These are phyloP conservation scores for Begonia masoniana DNA, from an alignment of 306 rosid species.

Conservation along the genomic window DNA sequence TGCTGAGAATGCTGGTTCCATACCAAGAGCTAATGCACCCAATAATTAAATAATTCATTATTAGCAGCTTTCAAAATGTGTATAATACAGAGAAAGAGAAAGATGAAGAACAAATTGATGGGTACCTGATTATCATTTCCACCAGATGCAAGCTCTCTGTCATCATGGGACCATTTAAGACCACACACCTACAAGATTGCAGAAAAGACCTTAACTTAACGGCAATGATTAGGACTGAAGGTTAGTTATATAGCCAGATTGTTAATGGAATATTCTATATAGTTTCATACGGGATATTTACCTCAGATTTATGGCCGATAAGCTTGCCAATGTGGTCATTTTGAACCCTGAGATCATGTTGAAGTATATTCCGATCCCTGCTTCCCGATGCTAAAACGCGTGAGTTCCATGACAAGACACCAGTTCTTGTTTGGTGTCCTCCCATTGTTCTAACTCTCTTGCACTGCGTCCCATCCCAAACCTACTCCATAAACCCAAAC, in stretches of 20 bases:
- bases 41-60: slow-evolving; percentile 7
- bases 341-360: slow-evolving; percentile 86
- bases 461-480: slow-evolving; percentile 91
- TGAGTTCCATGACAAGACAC: slow-evolving; percentile 96
- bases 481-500: slow-evolving; percentile 21
- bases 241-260: background rate
- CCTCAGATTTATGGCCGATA: slow-evolving; percentile 99
- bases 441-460: slow-evolving; percentile 92
- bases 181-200: slow-evolving; percentile 44
- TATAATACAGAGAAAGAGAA: background rate
- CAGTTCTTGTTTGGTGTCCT: slow-evolving; percentile 97
- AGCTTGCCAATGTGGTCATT: slow-evolving; percentile 60
- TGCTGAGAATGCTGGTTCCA: slow-evolving; percentile 97
- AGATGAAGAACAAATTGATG: background rate
- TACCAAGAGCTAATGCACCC: slow-evolving; percentile 58
- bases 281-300: background rate
- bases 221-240: too few species aligned
- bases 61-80: background rate
- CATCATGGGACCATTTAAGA: slow-evolving; percentile 95
- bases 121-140: slow-evolving; percentile 97
- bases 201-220: background rate
- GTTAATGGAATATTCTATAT: background rate
- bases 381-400: slow-evolving; percentile 91
- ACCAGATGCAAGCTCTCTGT: slow-evolving; percentile 97
- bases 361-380: slow-evolving; percentile 85